phyloP scores from a whole-genome alignment of 2,329 filamentous ascomycete species.

The Fusarium continuum region DNA sequence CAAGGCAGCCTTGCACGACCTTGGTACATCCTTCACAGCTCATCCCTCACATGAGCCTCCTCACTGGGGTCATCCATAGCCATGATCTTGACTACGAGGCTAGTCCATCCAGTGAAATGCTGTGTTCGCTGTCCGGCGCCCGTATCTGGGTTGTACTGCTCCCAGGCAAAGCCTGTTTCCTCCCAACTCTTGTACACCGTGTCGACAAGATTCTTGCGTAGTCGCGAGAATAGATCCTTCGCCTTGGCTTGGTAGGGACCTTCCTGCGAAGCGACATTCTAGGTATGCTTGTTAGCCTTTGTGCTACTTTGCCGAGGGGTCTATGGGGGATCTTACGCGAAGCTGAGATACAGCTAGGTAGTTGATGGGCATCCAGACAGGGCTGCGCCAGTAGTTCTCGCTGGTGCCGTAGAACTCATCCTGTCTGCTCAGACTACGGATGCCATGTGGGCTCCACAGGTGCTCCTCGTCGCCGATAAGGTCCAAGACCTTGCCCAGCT shows the following conservation, averaged over 20 bases:
- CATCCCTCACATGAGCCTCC: constrained; percentile 53
- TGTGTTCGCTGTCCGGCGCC: constrained; percentile 94
- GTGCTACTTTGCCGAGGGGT: not conserved
- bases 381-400: constrained; percentile 97
- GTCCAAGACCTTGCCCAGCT: constrained; percentile 78
- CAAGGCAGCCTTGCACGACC: constrained; percentile 4
- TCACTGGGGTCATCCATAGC: constrained; percentile 77
- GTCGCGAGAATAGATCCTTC: constrained; percentile 74
- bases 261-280: constrained; percentile 69
- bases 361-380: constrained; percentile 97
- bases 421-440: constrained; percentile 86
- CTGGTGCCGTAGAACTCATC: constrained; percentile 86
- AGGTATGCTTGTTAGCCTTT: constrained; percentile 44
- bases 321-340: constrained; percentile 65
- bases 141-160: constrained; percentile 96
- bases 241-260: constrained; percentile 77
- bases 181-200: constrained; percentile 90
- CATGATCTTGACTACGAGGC: constrained; percentile 97
- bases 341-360: constrained; percentile 85
- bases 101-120: constrained; percentile 99
- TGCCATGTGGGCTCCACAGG: constrained; percentile 89
- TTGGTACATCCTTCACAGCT: constrained; percentile 51
- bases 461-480: constrained; percentile 83
- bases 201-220: constrained; percentile 85
- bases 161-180: constrained; percentile 96